Evolutionary conservation across 2,329 filamentous ascomycete genomes (phyloP).

Genomic region (Emergomyces orientalis): DNA sequence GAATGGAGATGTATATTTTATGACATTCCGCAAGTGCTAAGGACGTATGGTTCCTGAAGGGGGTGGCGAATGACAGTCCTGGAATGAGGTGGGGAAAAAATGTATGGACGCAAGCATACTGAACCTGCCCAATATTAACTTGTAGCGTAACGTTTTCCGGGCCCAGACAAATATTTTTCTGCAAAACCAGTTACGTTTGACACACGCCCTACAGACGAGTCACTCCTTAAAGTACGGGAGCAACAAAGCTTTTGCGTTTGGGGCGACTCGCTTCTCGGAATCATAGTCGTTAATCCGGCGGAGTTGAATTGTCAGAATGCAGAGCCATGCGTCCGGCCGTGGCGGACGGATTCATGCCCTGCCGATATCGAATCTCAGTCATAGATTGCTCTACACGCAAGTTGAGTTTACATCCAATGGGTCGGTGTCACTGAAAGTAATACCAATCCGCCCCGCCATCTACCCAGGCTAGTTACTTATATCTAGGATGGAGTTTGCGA

Average conservation of each 20-base stretch:
- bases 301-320: neutral
- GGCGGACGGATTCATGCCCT: neutral
- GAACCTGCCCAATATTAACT: neutral
- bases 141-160: neutral
- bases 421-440: neutral
- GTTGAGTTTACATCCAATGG: neutral
- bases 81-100: neutral
- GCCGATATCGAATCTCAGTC: neutral
- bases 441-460: neutral
- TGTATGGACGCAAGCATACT: neutral
- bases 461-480: neutral
- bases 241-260: neutral
- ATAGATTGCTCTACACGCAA: neutral
- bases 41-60: neutral
- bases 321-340: neutral
- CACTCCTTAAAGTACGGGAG: neutral
- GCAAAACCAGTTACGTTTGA: slow-evolving; percentile 1
- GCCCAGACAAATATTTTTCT: neutral
- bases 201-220: neutral
- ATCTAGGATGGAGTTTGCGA: neutral
- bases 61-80: neutral
- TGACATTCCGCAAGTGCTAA: neutral
- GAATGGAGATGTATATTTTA: neutral
- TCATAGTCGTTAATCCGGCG: neutral
- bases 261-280: neutral